These are phyloP conservation scores for Teunomyces kruisii DNA, from an alignment of 805 yeast genomes.

Conservation along the genomic window DNA sequence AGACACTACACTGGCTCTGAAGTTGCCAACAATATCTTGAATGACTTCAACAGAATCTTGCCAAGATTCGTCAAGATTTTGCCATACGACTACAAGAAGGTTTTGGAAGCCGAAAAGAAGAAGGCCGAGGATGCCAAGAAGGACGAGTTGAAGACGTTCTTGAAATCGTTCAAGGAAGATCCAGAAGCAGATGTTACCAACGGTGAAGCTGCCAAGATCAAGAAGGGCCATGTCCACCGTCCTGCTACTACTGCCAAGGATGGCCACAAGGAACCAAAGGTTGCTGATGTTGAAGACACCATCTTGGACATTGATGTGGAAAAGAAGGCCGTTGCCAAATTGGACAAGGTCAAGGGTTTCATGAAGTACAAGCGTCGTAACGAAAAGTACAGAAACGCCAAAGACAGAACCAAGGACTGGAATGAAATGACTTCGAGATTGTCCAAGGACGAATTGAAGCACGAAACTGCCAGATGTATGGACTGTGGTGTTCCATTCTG, in stretches of 20 bases:
- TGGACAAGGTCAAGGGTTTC: slow-evolving; percentile 87
- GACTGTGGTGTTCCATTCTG: slow-evolving; percentile 99
- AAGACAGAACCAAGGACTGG: slow-evolving; percentile 85
- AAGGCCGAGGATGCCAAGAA: slow-evolving; percentile 62
- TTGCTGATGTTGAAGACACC: slow-evolving; percentile 87
- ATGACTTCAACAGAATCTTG: slow-evolving; percentile 83
- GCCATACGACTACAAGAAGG: slow-evolving; percentile 89
- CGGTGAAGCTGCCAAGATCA: slow-evolving; percentile 72
- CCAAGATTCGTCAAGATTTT: slow-evolving; percentile 91
- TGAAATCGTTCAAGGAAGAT: slow-evolving; percentile 74
- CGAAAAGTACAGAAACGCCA: slow-evolving; percentile 80
- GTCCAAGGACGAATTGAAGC: slow-evolving; percentile 79
- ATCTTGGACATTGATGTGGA: slow-evolving; percentile 67
- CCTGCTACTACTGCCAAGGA: slow-evolving; percentile 25
- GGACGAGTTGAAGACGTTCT: slow-evolving; percentile 63
- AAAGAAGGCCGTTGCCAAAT: slow-evolving; percentile 56
- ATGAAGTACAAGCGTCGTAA: slow-evolving; percentile 89
- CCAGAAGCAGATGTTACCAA: slow-evolving; percentile 85
- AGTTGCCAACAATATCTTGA: slow-evolving; percentile 78
- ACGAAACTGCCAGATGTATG: slow-evolving; percentile 97
- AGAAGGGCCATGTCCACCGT: slow-evolving; percentile 47
- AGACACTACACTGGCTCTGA: slow-evolving; percentile 92
- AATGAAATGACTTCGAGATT: slow-evolving; percentile 80
- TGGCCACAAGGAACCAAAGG: slow-evolving; percentile 67
- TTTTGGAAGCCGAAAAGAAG: slow-evolving; percentile 73